Percentiles rank a stretch among this genome's conserved stretches.
Conservation (phyloP, 73 alveolate genomes). For the Stentor roeselii region DNA sequence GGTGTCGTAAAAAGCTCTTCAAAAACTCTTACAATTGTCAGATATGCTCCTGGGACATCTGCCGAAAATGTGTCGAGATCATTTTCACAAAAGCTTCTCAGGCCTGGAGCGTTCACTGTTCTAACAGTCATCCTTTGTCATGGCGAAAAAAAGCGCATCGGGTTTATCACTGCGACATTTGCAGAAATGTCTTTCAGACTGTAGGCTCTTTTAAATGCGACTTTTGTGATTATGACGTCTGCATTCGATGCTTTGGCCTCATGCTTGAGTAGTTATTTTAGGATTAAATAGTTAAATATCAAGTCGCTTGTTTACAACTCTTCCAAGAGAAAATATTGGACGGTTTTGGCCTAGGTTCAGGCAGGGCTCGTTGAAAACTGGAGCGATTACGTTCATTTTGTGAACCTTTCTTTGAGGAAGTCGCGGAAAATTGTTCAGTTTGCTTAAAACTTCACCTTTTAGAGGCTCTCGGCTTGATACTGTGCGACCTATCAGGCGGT, state of each 20-base stretch:
- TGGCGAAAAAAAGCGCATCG: neutral
- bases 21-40: neutral
- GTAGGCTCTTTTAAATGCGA: neutral
- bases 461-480: neutral
- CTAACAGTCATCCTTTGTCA: neutral
- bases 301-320: neutral
- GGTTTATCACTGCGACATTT: neutral
- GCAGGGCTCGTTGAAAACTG: neutral
- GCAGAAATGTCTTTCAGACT: neutral
- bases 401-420: conserved; percentile 3
- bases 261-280: too few species aligned
- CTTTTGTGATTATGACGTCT: neutral
- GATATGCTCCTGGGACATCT: neutral
- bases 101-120: neutral
- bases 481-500: neutral
- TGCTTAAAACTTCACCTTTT: neutral
- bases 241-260: neutral
- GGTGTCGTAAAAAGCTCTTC: neutral
- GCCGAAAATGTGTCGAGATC: neutral
- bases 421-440: neutral
- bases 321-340: neutral
- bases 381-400: conserved; percentile 11
- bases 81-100: neutral
- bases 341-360: neutral
- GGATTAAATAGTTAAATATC: too few species aligned